phyloP scores from a whole-genome alignment of 352 stramenopile species.

The Phytophthora fragariaefolia region DNA sequence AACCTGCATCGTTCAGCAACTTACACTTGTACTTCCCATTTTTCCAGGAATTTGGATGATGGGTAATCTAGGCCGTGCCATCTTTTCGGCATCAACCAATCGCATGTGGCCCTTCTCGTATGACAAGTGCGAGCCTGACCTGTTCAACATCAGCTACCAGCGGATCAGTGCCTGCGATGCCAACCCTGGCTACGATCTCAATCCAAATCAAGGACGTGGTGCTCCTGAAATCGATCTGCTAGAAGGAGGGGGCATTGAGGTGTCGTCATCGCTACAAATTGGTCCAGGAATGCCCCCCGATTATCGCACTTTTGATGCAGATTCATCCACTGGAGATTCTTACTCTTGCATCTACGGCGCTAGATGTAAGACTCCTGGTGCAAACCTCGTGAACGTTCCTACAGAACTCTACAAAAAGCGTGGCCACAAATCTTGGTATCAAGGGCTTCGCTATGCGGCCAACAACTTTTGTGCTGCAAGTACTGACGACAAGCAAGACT shows the following conservation, averaged over 20 bases:
- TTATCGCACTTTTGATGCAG: constrained; percentile 53
- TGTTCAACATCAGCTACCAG: constrained; percentile 49
- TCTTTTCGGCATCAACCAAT: constrained; percentile 91
- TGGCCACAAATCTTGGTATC: constrained; percentile 64
- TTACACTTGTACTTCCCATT: no score
- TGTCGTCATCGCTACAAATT: constrained; percentile 93
- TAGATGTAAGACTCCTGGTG: constrained; percentile 51
- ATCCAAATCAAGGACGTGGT: constrained; percentile 82
- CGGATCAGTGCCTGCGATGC: constrained; percentile 83
- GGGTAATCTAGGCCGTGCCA: constrained; percentile 92
- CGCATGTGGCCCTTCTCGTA: constrained; percentile 96
- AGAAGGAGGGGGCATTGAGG: constrained; percentile 79
- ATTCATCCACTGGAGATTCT: constrained; percentile 31
- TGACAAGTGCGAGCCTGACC: constrained; percentile 78
- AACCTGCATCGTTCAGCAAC: no score
- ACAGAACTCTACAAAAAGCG: constrained; percentile 45
- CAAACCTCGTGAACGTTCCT: constrained; percentile 44
- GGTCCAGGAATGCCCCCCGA: constrained; percentile 66
- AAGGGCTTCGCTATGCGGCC: constrained; percentile 55
- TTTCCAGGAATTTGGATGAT: constrained; percentile 95
- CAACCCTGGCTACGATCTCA: constrained; percentile 90
- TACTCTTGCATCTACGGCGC: constrained; percentile 49
- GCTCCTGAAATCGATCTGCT: constrained; percentile 96
- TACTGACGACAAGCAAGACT: constrained; percentile 22
- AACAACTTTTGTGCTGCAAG: constrained; percentile 51